Evolutionary conservation across 164 flowering plant genomes (phyloP).

Genomic region (Protea cynaroides): DNA sequence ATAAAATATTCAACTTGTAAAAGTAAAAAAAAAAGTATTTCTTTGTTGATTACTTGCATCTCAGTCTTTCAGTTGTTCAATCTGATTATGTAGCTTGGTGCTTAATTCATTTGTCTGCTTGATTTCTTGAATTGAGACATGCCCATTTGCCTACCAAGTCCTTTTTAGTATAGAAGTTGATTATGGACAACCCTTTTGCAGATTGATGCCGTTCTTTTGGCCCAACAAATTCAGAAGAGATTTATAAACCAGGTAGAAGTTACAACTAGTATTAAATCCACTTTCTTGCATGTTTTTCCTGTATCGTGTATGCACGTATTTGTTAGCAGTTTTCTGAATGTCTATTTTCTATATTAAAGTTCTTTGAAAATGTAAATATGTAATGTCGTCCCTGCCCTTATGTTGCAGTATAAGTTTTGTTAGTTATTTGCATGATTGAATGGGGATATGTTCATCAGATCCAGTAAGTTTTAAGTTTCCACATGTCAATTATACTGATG

Average conservation of each 20-base stretch:
- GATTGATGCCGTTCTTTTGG: constrained; percentile 61
- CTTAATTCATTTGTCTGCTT: neutral
- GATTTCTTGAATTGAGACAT: neutral
- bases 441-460: too few species aligned
- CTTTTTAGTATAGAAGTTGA: neutral
- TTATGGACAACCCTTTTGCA: constrained; percentile 14
- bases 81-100: neutral
- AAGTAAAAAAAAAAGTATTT: too few species aligned
- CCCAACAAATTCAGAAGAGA: constrained; percentile 49
- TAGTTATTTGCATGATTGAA: too few species aligned
- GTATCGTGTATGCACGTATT: neutral
- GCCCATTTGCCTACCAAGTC: neutral
- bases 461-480: too few species aligned
- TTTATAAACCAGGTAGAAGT: constrained; percentile 47
- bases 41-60: constrained; percentile 1
- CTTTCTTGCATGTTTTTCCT: constrained; percentile 1
- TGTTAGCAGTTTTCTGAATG: neutral
- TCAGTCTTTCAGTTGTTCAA: neutral
- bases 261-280: neutral
- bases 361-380: neutral
- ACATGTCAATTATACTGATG: too few species aligned
- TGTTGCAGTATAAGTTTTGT: too few species aligned
- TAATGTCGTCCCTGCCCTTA: neutral
- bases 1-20: too few species aligned
- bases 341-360: neutral